phyloP scores from a whole-genome alignment of 2,329 filamentous ascomycete genomes.

The Epichloe sp. region DNA sequence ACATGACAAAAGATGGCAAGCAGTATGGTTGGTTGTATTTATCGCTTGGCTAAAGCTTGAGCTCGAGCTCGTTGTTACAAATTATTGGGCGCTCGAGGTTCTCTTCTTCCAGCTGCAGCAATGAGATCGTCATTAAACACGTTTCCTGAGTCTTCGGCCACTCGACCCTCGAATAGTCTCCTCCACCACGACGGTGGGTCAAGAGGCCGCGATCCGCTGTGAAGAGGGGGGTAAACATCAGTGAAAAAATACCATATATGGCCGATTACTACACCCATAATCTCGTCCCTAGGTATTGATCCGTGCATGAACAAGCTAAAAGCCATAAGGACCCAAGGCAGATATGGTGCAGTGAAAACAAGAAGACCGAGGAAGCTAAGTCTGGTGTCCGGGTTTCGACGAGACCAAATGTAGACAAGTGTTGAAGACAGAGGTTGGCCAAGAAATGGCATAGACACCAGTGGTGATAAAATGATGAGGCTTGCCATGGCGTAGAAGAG shows the following conservation, averaged over 20 bases:
- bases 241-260: conserved; percentile 99
- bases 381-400: conserved; percentile 82
- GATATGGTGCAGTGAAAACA: conserved; percentile 84
- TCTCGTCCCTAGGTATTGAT: conserved; percentile 83
- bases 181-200: conserved; percentile 89
- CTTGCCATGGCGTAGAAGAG: conserved; percentile 72
- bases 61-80: not conserved
- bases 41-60: too few relatives aligned
- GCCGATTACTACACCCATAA: conserved; percentile 87
- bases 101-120: conserved; percentile 34
- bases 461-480: conserved; percentile 68
- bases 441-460: conserved; percentile 85
- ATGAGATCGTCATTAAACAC: conserved; percentile 50
- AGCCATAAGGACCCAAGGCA: conserved; percentile 90
- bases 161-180: conserved; percentile 59
- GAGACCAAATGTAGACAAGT: conserved; percentile 94
- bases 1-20: too few relatives aligned
- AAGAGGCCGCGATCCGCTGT: conserved; percentile 71
- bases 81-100: conserved; percentile 4
- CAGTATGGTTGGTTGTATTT: too few relatives aligned
- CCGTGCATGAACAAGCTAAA: conserved; percentile 90
- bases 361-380: conserved; percentile 81
- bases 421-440: conserved; percentile 89
- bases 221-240: conserved; percentile 91
- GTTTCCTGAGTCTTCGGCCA: conserved; percentile 33